A percentile compares a stretch with the other conserved stretches of the same genome.
These are phyloP conservation scores for Crithidia sp. DNA, from an alignment of 208 protist genomes.

Conservation along the genomic window DNA sequence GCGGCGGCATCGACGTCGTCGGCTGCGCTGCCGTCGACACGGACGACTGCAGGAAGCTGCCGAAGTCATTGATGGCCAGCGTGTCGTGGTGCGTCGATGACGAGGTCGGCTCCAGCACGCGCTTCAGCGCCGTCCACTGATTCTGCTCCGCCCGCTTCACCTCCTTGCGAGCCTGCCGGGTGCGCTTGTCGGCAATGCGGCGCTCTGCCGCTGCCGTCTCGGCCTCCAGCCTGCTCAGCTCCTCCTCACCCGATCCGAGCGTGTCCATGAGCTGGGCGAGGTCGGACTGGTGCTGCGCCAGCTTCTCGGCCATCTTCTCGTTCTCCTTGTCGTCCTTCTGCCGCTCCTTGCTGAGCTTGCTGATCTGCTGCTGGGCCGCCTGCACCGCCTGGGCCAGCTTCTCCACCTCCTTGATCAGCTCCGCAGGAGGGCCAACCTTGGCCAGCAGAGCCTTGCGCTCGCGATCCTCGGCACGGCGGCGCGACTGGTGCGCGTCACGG, in stretches of 20 bases:
- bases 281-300: conserved; percentile 56
- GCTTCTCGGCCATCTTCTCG: conserved; percentile 41
- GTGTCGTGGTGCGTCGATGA: conserved; percentile 63
- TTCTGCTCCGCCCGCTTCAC: conserved; percentile 35
- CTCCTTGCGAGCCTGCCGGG: conserved; percentile 37
- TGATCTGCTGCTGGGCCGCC: conserved; percentile 52
- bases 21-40: conserved; percentile 3
- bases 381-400: conserved; percentile 57
- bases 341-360: conserved; percentile 71
- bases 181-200: conserved; percentile 39
- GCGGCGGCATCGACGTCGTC: conserved; percentile 14
- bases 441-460: conserved; percentile 66
- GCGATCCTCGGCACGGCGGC: conserved; percentile 62
- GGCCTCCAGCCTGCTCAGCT: conserved; percentile 44
- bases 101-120: conserved; percentile 41
- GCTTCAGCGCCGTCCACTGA: conserved; percentile 49
- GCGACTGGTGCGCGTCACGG: conserved; percentile 52
- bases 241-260: conserved; percentile 22
- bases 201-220: conserved; percentile 41
- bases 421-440: conserved; percentile 66
- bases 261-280: conserved; percentile 32
- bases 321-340: conserved; percentile 60
- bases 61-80: conserved; percentile 74
- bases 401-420: conserved; percentile 68
- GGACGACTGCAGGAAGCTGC: conserved; percentile 48